Evolutionary conservation across 2,329 filamentous ascomycete genomes (phyloP).

Genomic region (Colletotrichum eremochloae): DNA sequence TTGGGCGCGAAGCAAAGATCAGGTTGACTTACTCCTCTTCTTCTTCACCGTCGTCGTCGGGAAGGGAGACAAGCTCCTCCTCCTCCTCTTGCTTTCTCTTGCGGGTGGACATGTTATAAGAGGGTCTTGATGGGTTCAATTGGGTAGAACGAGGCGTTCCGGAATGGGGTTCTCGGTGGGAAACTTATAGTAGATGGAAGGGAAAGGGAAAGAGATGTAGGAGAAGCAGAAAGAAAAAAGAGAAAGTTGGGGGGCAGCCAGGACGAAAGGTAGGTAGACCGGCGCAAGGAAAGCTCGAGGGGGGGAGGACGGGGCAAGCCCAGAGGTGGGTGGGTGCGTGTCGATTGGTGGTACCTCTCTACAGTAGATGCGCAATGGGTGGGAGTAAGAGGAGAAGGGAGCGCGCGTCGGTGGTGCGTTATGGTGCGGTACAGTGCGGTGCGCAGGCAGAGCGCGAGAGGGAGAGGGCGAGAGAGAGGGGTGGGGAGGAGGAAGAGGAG

Average conservation of each 20-base stretch:
- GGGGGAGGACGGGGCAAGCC: slow-evolving; percentile 34
- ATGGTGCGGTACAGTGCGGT: slow-evolving; percentile 23
- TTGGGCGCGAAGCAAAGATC: neutral
- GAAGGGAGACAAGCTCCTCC: slow-evolving; percentile 68
- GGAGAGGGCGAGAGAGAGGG: slow-evolving; percentile 23
- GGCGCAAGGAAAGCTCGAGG: slow-evolving; percentile 41
- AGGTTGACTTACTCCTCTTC: slow-evolving; percentile 64
- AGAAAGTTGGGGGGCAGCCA: slow-evolving; percentile 39
- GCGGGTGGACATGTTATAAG: slow-evolving; percentile 60
- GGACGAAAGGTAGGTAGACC: slow-evolving; percentile 36
- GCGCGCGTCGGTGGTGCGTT: slow-evolving; percentile 30
- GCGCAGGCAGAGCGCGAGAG: slow-evolving; percentile 20
- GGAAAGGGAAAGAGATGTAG: slow-evolving; percentile 25
- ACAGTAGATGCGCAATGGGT: slow-evolving; percentile 20
- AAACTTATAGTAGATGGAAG: slow-evolving; percentile 25
- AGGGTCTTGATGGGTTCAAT: slow-evolving; percentile 46
- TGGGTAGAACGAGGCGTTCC: slow-evolving; percentile 36
- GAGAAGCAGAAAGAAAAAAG: slow-evolving; percentile 33
- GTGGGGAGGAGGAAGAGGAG: slow-evolving; percentile 3
- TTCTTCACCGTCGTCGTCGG: slow-evolving; percentile 64
- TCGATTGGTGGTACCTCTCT: slow-evolving; percentile 30
- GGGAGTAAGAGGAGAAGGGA: slow-evolving; percentile 28
- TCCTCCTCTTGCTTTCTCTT: slow-evolving; percentile 69
- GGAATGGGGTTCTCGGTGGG: neutral
- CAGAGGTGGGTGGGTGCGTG: slow-evolving; percentile 40